Percentiles rank a stretch among this genome's conserved stretches.
Conservation (phyloP, 2,329 filamentous ascomycete species). For the Alternaria dauci region DNA sequence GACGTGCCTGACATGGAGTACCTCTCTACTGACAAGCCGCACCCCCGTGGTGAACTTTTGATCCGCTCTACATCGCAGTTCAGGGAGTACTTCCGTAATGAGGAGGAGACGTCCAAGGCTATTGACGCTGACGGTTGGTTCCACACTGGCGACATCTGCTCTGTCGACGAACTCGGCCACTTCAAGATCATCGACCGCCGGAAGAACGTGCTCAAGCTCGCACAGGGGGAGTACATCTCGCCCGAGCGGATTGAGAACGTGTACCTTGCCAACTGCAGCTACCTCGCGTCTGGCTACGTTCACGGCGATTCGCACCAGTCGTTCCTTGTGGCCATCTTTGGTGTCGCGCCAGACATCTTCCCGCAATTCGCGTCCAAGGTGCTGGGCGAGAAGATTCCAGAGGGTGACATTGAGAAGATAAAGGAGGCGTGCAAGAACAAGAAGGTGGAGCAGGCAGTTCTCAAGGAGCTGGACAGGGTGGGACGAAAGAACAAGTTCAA, state of each 20-base stretch:
- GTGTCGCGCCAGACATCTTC: conserved; percentile 84
- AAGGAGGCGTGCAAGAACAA: conserved; percentile 72
- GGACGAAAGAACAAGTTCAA: conserved; percentile 89
- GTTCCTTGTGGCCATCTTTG: conserved; percentile 84
- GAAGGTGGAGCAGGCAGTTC: conserved; percentile 75
- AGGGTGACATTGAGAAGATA: conserved; percentile 72
- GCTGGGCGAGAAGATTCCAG: conserved; percentile 70
- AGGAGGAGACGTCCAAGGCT: conserved; percentile 82
- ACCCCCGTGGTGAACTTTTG: conserved; percentile 88
- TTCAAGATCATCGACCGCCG: conserved; percentile 94
- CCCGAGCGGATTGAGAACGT: conserved; percentile 97
- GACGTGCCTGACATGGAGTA: conserved; percentile 97
- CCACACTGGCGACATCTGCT: conserved; percentile 90
- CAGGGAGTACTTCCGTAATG: conserved; percentile 87
- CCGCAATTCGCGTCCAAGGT: conserved; percentile 81
- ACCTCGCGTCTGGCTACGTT: conserved; percentile 83
- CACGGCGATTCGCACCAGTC: conserved; percentile 89
- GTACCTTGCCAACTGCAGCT: conserved; percentile 80
- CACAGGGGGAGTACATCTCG: conserved; percentile 97
- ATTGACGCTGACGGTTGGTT: conserved; percentile 95
- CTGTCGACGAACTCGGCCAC: conserved; percentile 83
- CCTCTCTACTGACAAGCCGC: conserved; percentile 82
- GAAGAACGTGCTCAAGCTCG: conserved; percentile 99
- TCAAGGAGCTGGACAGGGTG: conserved; percentile 80
- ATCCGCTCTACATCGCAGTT: conserved; percentile 83